These are phyloP conservation scores for Neoboletus subvelutipes DNA, from an alignment of 768 basidiomycete species.

Conservation along the genomic window DNA sequence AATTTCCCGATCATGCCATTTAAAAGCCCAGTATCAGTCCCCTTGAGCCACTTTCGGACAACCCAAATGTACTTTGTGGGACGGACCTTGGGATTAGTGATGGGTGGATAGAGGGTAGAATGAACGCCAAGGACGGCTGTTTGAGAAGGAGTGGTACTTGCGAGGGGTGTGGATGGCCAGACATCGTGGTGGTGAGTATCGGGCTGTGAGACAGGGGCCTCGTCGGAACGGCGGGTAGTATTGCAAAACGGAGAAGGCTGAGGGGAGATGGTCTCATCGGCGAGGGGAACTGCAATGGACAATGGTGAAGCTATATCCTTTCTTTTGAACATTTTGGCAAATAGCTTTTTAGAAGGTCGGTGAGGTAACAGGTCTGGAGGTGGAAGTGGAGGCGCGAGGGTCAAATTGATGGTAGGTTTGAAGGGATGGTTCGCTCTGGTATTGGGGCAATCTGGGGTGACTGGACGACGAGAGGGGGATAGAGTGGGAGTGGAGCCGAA, in stretches of 20 bases:
- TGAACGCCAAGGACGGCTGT: slow-evolving; percentile 67
- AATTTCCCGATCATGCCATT: slow-evolving; percentile 45
- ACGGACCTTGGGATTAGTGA: slow-evolving; percentile 36
- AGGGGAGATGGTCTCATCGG: slow-evolving; percentile 22
- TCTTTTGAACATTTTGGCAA: slow-evolving; percentile 71
- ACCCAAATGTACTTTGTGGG: slow-evolving; percentile 70
- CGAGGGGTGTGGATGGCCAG: slow-evolving; percentile 10
- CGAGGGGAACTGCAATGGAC: slow-evolving; percentile 26
- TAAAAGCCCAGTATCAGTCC: slow-evolving; percentile 43
- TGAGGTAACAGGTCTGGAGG: slow-evolving; percentile 24
- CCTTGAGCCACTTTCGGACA: slow-evolving; percentile 74
- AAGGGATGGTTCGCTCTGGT: neutral
- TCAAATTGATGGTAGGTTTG: slow-evolving; percentile 19
- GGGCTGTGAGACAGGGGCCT: slow-evolving; percentile 11
- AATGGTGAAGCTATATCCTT: slow-evolving; percentile 32
- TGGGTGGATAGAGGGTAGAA: slow-evolving; percentile 56
- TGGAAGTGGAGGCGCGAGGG: slow-evolving; percentile 13
- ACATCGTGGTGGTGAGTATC: slow-evolving; percentile 16
- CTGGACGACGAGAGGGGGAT: slow-evolving; percentile 8
- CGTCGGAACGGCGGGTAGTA: slow-evolving; percentile 14
- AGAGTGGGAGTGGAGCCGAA: slow-evolving; percentile 11
- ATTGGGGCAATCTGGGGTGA: slow-evolving; percentile 9
- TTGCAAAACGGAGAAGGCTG: slow-evolving; percentile 16
- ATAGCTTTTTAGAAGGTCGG: slow-evolving; percentile 56
- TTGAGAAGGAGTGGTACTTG: slow-evolving; percentile 31